Percentiles rank a stretch among this genome's conserved stretches.
These are phyloP conservation scores for Tuber melanosporum DNA, from an alignment of 495 filamentous ascomycete genomes.

Conservation along the genomic window DNA sequence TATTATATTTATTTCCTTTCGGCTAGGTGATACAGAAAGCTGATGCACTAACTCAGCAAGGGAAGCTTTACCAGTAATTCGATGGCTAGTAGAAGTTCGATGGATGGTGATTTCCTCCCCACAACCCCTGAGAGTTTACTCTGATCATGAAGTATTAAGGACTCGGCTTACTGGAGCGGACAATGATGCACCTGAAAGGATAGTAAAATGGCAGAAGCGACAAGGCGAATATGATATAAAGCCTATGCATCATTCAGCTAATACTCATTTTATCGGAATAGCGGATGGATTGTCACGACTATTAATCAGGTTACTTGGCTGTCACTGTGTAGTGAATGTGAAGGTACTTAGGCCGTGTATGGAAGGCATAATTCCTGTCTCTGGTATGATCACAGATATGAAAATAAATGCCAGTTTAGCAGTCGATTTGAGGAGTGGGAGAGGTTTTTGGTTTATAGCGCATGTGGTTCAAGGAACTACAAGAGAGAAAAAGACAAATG, in stretches of 20 bases:
- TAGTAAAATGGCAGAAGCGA: neutral
- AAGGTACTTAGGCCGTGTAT: neutral
- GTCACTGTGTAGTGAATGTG: neutral
- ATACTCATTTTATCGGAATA: neutral
- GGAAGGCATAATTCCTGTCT: no score
- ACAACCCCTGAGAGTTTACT: neutral
- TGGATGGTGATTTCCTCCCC: neutral
- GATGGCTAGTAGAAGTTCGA: neutral
- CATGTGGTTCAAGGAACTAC: no score
- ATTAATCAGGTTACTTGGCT: fast-evolving
- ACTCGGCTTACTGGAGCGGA: neutral
- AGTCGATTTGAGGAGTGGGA: no score
- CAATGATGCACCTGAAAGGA: neutral
- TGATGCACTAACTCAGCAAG: neutral
- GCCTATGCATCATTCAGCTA: neutral
- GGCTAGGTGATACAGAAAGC: neutral
- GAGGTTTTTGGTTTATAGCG: no score
- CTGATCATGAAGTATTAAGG: neutral
- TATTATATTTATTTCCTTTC: slow-evolving; percentile 10
- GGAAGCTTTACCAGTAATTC: neutral
- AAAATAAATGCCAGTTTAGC: no score
- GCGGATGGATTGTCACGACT: neutral
- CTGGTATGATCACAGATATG: neutral
- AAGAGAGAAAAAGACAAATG: no score
- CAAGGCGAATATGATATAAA: neutral